A percentile compares a stretch with the other conserved stretches of the same genome.
phyloP scores from a whole-genome alignment of 2,329 filamentous ascomycete species.

The Drechslera avenae region DNA sequence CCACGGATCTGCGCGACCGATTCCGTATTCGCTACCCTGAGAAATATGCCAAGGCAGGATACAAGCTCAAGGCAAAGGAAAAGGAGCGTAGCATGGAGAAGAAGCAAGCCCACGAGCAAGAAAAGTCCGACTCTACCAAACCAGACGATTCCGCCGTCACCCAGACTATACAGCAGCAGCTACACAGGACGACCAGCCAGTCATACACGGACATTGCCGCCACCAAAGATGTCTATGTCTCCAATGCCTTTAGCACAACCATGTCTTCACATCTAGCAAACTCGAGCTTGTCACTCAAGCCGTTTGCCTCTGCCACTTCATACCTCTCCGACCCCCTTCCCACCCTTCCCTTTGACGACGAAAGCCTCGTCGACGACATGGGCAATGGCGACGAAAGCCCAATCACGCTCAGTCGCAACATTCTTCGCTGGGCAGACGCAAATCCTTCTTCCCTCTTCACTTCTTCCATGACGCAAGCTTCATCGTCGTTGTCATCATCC shows the following conservation, averaged over 20 bases:
- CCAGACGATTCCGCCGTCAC: no score
- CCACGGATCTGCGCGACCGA: constrained; percentile 65
- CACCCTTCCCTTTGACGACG: constrained; percentile 12
- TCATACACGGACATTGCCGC: not conserved
- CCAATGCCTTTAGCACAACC: not conserved
- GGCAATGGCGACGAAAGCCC: constrained; percentile 33
- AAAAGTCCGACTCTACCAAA: not conserved
- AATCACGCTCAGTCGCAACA: constrained; percentile 45
- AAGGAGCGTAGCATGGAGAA: constrained; percentile 20
- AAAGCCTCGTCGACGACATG: constrained; percentile 25
- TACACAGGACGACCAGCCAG: not conserved
- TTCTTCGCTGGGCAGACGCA: constrained; percentile 47
- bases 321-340: constrained; percentile 14
- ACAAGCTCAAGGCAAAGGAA: constrained; percentile 46
- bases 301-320: constrained; percentile 9
- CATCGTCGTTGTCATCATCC: no score
- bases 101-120: not conserved
- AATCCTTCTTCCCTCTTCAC: constrained; percentile 28
- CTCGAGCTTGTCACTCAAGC: constrained; percentile 1
- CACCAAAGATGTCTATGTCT: not conserved
- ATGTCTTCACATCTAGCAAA: not conserved
- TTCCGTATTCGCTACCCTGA: constrained; percentile 65
- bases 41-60: constrained; percentile 58
- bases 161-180: not conserved
- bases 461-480: not conserved